phyloP scores from a whole-genome alignment of 1,284 basidiomycete species.

The Hymenochaete sp. region DNA sequence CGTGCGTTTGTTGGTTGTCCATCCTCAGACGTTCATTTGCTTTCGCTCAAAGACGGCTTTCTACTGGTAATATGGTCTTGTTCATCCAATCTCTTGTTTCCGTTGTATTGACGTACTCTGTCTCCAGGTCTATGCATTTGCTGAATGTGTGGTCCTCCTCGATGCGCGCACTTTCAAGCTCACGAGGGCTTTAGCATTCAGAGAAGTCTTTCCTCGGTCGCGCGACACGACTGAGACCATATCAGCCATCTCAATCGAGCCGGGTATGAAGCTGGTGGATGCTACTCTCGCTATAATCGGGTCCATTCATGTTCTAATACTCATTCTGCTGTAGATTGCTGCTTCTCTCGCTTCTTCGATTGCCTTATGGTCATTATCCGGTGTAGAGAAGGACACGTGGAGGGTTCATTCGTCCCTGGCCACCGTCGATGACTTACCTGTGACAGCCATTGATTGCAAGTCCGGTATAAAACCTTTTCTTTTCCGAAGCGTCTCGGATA shows the following conservation, averaged over 20 bases:
- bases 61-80: slow-evolving; percentile 49
- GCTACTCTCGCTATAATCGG: background rate
- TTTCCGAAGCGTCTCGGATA: too few relatives aligned
- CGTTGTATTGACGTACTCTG: background rate
- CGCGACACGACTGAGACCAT: slow-evolving; percentile 38
- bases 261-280: slow-evolving; percentile 69
- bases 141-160: slow-evolving; percentile 58
- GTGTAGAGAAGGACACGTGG: slow-evolving; percentile 52
- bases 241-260: slow-evolving; percentile 59
- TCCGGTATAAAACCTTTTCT: slow-evolving; percentile 40
- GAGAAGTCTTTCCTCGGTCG: slow-evolving; percentile 63
- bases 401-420: slow-evolving; percentile 71
- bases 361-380: slow-evolving; percentile 67
- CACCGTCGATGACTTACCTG: slow-evolving; percentile 41
- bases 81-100: background rate
- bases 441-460: slow-evolving; percentile 60
- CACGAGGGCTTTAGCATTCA: slow-evolving; percentile 60
- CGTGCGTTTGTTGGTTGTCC: slow-evolving; percentile 52
- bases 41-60: slow-evolving; percentile 44
- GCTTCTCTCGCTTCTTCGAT: slow-evolving; percentile 57
- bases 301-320: slow-evolving; percentile 9
- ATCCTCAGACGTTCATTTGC: slow-evolving; percentile 43
- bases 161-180: slow-evolving; percentile 55
- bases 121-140: slow-evolving; percentile 58
- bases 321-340: slow-evolving; percentile 50